Evolutionary conservation across 2,329 filamentous ascomycete genomes (phyloP).

Genomic region (Fusarium denticulatum): DNA sequence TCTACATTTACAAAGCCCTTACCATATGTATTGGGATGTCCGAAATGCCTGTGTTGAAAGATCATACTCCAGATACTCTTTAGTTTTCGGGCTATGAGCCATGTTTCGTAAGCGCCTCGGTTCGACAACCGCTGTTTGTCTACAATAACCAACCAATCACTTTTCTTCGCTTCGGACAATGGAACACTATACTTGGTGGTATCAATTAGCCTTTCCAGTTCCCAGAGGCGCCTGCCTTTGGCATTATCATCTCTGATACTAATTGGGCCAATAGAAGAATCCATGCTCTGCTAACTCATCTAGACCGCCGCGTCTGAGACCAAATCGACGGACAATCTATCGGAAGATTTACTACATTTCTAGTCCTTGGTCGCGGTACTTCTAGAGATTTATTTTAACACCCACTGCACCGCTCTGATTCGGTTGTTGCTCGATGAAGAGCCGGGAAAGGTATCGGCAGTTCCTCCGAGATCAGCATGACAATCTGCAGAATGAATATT

Average conservation of each 20-base stretch:
- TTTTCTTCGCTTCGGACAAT: fast-evolving
- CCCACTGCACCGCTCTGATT: too few species aligned
- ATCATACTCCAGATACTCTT: too few species aligned
- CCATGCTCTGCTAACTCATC: neutral
- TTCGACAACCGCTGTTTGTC: too few species aligned
- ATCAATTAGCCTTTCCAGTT: neutral
- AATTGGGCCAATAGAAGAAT: neutral
- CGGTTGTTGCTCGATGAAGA: too few species aligned
- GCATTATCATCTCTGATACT: neutral
- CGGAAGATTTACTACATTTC: neutral
- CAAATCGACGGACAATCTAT: neutral
- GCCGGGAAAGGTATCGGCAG: neutral
- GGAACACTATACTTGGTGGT: fast-evolving
- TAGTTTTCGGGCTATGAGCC: too few species aligned
- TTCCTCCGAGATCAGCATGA: neutral
- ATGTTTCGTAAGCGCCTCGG: too few species aligned
- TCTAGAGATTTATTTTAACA: too few species aligned
- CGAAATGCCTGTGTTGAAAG: too few species aligned
- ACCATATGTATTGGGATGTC: too few species aligned
- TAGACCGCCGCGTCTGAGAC: neutral
- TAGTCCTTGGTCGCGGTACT: too few species aligned
- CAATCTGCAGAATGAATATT: neutral
- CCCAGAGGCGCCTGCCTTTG: fast-evolving
- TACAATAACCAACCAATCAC: neutral
- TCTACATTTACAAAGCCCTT: too few species aligned